These are phyloP conservation scores for Ophiocordyceps unilateralis DNA, from an alignment of 2,329 filamentous ascomycete genomes.

Conservation along the genomic window DNA sequence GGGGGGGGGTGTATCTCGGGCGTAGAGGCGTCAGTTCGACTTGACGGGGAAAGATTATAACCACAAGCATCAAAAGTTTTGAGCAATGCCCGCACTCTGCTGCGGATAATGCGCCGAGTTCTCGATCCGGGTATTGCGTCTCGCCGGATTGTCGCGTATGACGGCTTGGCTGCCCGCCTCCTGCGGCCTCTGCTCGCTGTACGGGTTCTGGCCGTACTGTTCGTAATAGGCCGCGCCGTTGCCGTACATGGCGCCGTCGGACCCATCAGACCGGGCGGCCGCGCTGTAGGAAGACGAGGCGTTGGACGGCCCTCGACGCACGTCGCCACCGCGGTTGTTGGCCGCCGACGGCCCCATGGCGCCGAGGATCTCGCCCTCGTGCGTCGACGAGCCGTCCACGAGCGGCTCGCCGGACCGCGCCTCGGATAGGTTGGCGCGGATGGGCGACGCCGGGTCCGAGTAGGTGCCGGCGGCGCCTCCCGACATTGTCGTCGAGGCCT, in stretches of 20 bases:
- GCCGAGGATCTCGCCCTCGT: constrained; percentile 69
- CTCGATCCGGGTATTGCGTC: constrained; percentile 89
- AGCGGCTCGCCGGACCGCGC: constrained; percentile 50
- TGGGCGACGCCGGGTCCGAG: constrained; percentile 59
- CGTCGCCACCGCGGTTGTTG: constrained; percentile 47
- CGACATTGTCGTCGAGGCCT: constrained; percentile 79
- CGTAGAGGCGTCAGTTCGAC: too few species aligned
- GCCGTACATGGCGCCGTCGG: constrained; percentile 33
- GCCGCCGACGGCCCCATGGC: constrained; percentile 59
- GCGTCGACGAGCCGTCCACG: constrained; percentile 31
- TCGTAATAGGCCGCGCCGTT: constrained; percentile 34
- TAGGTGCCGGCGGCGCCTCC: constrained; percentile 52
- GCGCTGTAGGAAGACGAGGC: constrained; percentile 92
- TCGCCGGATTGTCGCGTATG: constrained; percentile 81
- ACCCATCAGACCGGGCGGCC: constrained; percentile 55
- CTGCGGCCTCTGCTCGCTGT: constrained; percentile 26
- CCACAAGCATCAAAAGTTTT: constrained; percentile 58
- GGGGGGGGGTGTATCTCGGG: too few species aligned
- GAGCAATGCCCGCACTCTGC: constrained; percentile 85
- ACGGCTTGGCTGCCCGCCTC: constrained; percentile 49
- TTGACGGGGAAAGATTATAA: too few species aligned
- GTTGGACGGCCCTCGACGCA: constrained; percentile 82
- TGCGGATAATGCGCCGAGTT: constrained; percentile 78
- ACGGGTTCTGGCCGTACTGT: constrained; percentile 41
- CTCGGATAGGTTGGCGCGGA: constrained; percentile 47